Conservation (phyloP, 2,329 filamentous ascomycete species). For the Tolypocladium ophioglossoides region DNA sequence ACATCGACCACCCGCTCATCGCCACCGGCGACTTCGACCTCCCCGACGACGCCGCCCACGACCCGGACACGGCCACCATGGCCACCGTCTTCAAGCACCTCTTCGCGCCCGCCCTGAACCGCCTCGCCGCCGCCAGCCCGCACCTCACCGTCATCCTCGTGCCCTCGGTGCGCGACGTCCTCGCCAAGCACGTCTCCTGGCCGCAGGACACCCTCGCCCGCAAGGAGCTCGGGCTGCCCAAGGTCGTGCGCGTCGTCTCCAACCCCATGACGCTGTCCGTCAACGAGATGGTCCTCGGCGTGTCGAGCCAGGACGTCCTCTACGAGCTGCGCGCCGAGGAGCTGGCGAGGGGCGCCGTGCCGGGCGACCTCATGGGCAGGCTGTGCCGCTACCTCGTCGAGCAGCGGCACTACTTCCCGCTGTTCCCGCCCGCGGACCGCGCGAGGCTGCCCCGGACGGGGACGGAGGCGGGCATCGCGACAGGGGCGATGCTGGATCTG, state of each 20-base stretch:
- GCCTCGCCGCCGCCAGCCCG: conserved; percentile 60
- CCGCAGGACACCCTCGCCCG: conserved; percentile 53
- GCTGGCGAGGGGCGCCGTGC: conserved; percentile 20
- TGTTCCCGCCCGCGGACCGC: conserved; percentile 72
- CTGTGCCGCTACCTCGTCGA: conserved; percentile 70
- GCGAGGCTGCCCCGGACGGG: conserved; percentile 55
- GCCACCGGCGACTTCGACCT: conserved; percentile 71
- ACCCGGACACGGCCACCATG: conserved; percentile 73
- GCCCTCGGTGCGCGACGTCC: conserved; percentile 72
- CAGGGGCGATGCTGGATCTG: conserved; percentile 71
- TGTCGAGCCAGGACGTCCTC: conserved; percentile 76
- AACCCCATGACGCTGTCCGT: conserved; percentile 85
- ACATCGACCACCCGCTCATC: conserved; percentile 81
- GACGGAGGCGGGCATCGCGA: conserved; percentile 46
- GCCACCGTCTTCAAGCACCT: conserved; percentile 73
- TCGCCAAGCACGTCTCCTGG: conserved; percentile 80
- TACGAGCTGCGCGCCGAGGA: conserved; percentile 75
- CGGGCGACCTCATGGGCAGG: conserved; percentile 54
- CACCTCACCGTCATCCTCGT: conserved; percentile 70
- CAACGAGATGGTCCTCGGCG: conserved; percentile 75
- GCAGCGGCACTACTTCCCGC: conserved; percentile 81
- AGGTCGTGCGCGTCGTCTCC: conserved; percentile 65
- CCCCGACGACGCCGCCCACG: conserved; percentile 52
- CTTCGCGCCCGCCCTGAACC: conserved; percentile 62
- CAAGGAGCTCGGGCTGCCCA: conserved; percentile 69